Evolutionary conservation across 257 asterid species (phyloP).

Genomic region (Avicennia marina): DNA sequence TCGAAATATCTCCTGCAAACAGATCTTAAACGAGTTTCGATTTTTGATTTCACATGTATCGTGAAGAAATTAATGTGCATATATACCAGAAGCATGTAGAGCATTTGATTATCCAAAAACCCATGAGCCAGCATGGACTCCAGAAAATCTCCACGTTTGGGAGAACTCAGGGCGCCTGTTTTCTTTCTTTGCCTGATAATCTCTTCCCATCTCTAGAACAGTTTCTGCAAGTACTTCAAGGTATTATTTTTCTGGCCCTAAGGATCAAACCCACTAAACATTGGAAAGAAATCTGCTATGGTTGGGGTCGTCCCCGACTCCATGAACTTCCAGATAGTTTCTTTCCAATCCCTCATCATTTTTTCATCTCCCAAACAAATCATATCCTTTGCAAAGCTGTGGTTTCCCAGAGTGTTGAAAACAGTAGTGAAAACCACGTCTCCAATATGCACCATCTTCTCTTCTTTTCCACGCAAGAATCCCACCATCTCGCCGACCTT

Average conservation of each 20-base stretch:
- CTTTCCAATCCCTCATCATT: slow-evolving; percentile 24
- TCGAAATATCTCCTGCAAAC: too few relatives aligned
- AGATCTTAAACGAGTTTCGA: too few relatives aligned
- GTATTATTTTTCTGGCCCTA: slow-evolving; percentile 19
- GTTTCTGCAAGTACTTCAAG: slow-evolving; percentile 15
- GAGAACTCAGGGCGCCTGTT: not conserved
- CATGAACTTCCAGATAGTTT: slow-evolving; percentile 40
- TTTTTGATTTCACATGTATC: too few relatives aligned
- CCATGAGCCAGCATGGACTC: slow-evolving; percentile 32
- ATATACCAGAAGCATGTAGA: slow-evolving; percentile 41
- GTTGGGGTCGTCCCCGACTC: slow-evolving; percentile 36
- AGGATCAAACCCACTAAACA: slow-evolving; percentile 22
- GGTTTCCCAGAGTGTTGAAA: slow-evolving; percentile 23
- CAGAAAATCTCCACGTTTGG: slow-evolving; percentile 25
- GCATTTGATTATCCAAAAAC: slow-evolving; percentile 29
- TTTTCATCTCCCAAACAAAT: slow-evolving; percentile 25
- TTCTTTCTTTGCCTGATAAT: slow-evolving; percentile 27
- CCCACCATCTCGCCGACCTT: slow-evolving; percentile 28
- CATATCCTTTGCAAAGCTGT: slow-evolving; percentile 35
- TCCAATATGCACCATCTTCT: slow-evolving; percentile 21
- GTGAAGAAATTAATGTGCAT: too few relatives aligned
- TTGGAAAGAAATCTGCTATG: slow-evolving; percentile 34
- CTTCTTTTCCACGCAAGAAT: slow-evolving; percentile 23
- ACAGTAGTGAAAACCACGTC: slow-evolving; percentile 25
- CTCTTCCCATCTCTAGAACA: slow-evolving; percentile 30